Evolutionary conservation across 192 early-diverging fungal genomes (phyloP).

Genomic region (Gryganskiella cystojenkinii): DNA sequence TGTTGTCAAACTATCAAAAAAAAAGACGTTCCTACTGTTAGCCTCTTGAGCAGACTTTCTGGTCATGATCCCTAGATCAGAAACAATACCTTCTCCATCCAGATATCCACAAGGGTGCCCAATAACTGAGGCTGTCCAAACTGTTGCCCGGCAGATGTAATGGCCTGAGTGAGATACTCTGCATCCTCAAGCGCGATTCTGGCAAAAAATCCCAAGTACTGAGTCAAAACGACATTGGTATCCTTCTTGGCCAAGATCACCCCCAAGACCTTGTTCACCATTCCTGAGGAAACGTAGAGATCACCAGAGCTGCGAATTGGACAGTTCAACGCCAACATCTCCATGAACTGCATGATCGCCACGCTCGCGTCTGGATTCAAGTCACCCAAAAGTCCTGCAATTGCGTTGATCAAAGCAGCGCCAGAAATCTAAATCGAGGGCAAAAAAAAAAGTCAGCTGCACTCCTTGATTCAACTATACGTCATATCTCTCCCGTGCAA

Average conservation of each 20-base stretch:
- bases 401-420: conserved; percentile 44
- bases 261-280: conserved; percentile 66
- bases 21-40: not conserved
- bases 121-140: conserved; percentile 59
- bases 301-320: conserved; percentile 60
- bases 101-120: conserved; percentile 61
- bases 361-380: conserved; percentile 68
- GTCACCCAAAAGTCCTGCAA: conserved; percentile 63
- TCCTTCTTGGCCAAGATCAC: conserved; percentile 64
- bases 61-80: no score
- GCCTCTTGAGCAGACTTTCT: not conserved
- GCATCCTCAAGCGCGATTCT: conserved; percentile 70
- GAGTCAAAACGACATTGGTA: conserved; percentile 67
- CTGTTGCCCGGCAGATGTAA: conserved; percentile 58
- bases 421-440: conserved; percentile 56
- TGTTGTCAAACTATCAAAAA: conserved; percentile 76
- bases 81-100: conserved; percentile 84
- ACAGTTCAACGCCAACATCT: conserved; percentile 62
- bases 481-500: no score
- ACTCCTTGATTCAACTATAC: not conserved
- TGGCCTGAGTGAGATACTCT: conserved; percentile 60
- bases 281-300: conserved; percentile 61
- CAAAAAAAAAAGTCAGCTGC: not conserved
- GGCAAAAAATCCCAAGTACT: conserved; percentile 71
- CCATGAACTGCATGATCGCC: conserved; percentile 70